Evolutionary conservation across 257 asterid species (phyloP), one percentile per base, ranked within the genome.

Genomic region (Avicennia marina): DNA sequence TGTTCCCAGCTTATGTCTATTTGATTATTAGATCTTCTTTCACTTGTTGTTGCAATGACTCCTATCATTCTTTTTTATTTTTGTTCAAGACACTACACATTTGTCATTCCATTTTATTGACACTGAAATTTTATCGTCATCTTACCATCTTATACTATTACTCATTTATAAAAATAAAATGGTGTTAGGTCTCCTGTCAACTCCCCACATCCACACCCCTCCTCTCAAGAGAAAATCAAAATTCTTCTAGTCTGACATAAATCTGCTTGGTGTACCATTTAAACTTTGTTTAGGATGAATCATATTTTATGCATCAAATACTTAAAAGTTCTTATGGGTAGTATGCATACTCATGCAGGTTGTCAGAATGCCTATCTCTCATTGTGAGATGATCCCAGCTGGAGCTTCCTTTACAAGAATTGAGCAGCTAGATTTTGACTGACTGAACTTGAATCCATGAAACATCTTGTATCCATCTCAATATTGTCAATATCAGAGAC

Each of bases 331-430:
- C 54, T 70, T 31, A 65, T 56, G 59, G 59, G 20, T 42, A 38
- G 17, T 39, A 29, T 65, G 53, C 41, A 9, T 48, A 33, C 34
- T 47, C 53, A 58, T 75, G 51, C 79, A 79, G 77, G 72, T 56
- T 68, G 18, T 27, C 50, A 55, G 49, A 8, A 17, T 63, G 11
- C 38, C 24, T 36, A 21, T 46, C 45, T 68, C 42, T 55, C 18
- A 21, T 34, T 21, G 12, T 21, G 19, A 29, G 58, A 56, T 41
- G 58, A 32, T 20, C 17, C 47, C 48, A 60, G 6, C 44, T 42
- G 63, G 53, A 53, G 69, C 71, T 50, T 48, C 39, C 9, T 50
- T 50, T 12, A 55, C 63, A 27, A 16, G 67, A 34, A 47, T 34
- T 39, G 59, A 40, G 66, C 27, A 26, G 38, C 68, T 45, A 15